A percentile compares a stretch with the other conserved stretches of the same genome.
Evolutionary conservation across 1,284 basidiomycete species (phyloP).

Genomic region (Cutaneotrichosporon sp.): DNA sequence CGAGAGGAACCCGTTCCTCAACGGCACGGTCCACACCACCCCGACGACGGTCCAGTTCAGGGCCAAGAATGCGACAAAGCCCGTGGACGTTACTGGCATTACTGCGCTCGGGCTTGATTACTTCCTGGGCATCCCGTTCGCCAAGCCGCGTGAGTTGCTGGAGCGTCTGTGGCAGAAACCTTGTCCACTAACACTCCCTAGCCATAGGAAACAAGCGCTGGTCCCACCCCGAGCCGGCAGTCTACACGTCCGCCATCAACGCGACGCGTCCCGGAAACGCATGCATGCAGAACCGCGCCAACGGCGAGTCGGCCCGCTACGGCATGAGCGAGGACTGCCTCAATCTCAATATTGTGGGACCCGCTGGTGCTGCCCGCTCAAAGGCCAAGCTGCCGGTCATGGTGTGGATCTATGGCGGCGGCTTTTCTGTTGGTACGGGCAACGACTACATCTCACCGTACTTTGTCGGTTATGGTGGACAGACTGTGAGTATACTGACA

Average conservation of each 20-base stretch:
- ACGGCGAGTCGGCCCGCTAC: conserved; percentile 14
- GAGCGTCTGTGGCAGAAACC: background rate
- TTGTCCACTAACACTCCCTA: conserved; percentile 31
- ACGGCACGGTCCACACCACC: too few species aligned
- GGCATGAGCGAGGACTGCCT: conserved; percentile 54
- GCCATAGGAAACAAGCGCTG: conserved; percentile 59
- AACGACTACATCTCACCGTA: conserved; percentile 28
- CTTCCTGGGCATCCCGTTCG: conserved; percentile 19
- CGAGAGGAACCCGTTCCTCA: too few species aligned
- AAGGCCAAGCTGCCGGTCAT: conserved; percentile 43
- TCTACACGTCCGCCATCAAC: conserved; percentile 29
- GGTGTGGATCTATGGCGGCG: conserved; percentile 47
- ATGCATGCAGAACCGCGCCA: conserved; percentile 39
- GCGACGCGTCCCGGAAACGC: conserved; percentile 34
- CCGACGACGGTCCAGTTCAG: too few species aligned
- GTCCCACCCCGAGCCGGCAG: conserved; percentile 31
- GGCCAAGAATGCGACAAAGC: too few species aligned
- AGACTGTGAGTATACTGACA: background rate
- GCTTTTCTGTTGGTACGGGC: conserved; percentile 31
- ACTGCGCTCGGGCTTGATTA: too few species aligned
- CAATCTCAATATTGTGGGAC: conserved; percentile 52
- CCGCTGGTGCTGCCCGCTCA: too few species aligned
- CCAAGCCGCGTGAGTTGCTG: conserved; percentile 13
- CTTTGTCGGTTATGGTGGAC: conserved; percentile 18
- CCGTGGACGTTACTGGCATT: too few species aligned